Evolutionary conservation across 148 eudicot genomes (phyloP).

Genomic region (Rheum nobile): DNA sequence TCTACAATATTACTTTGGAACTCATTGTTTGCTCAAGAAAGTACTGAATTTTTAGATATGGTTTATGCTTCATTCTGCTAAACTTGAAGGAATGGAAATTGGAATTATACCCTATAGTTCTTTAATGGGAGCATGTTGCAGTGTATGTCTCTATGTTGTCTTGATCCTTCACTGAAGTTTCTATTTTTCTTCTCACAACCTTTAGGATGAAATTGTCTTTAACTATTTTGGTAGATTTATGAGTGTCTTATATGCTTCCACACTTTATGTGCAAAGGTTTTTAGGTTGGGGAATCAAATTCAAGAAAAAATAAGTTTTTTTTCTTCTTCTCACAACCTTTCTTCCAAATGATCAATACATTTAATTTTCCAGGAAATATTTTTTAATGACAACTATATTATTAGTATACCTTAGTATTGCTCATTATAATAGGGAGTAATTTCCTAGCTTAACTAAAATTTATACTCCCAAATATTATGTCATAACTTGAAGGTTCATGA

Average conservation of each 20-base stretch:
- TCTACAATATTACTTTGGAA: too few species aligned
- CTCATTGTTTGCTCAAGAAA: too few species aligned
- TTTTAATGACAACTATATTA: background rate
- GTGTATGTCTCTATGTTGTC: conserved; percentile 33
- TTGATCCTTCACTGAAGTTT: background rate
- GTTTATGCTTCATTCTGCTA: too few species aligned
- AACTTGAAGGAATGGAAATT: conserved; percentile 39
- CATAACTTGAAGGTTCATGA: background rate
- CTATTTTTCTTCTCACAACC: too few species aligned
- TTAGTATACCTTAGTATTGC: background rate
- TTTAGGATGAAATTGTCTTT: too few species aligned
- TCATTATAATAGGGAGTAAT: background rate
- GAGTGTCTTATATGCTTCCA: too few species aligned
- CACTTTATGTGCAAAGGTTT: too few species aligned
- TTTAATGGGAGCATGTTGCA: conserved; percentile 98
- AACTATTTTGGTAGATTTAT: too few species aligned
- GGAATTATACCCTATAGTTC: conserved; percentile 86
- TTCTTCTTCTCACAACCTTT: background rate
- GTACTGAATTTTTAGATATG: too few species aligned
- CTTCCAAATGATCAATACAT: background rate
- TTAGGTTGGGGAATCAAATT: too few species aligned
- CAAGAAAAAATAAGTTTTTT: too few species aligned
- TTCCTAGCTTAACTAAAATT: too few species aligned
- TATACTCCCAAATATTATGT: background rate
- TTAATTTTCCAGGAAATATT: background rate